Evolutionary conservation across 2,329 filamentous ascomycete genomes (phyloP).

Genomic region (Alternaria rosae): DNA sequence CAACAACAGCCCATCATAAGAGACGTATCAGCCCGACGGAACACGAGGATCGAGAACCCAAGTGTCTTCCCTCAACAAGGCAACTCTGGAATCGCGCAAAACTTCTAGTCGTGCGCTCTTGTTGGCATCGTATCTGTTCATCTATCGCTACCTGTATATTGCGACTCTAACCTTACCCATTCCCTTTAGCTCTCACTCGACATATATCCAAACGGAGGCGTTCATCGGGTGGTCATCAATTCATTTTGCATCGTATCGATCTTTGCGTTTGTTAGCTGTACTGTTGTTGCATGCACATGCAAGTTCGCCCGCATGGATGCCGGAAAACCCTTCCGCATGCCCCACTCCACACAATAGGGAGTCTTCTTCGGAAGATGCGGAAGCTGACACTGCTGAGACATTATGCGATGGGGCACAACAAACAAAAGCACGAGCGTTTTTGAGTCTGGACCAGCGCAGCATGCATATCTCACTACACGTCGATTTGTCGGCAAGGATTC

Average conservation of each 20-base stretch:
- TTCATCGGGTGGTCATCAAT: conserved; percentile 7
- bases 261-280: conserved; percentile 4
- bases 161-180: conserved; percentile 14
- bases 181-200: conserved; percentile 6
- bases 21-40: conserved; percentile 89
- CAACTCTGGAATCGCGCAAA: conserved; percentile 93
- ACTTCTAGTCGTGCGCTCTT: conserved; percentile 69
- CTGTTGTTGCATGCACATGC: conserved; percentile 16
- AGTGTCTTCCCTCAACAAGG: conserved; percentile 87
- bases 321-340: conserved; percentile 11
- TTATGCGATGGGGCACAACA: conserved; percentile 1
- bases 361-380: background rate
- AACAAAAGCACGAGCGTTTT: conserved; percentile 12
- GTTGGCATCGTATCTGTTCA: background rate
- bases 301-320: conserved; percentile 5
- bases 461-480: background rate
- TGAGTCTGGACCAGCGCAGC: conserved; percentile 4
- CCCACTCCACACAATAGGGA: conserved; percentile 12
- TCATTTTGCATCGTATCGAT: conserved; percentile 13
- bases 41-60: conserved; percentile 93
- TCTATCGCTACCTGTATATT: conserved; percentile 27
- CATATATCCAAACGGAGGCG: conserved; percentile 23
- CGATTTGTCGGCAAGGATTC: background rate
- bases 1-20: conserved; percentile 81
- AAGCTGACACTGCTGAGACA: background rate